phyloP scores from a whole-genome alignment of 2,329 filamentous ascomycete species.

The Knufia fluminis region DNA sequence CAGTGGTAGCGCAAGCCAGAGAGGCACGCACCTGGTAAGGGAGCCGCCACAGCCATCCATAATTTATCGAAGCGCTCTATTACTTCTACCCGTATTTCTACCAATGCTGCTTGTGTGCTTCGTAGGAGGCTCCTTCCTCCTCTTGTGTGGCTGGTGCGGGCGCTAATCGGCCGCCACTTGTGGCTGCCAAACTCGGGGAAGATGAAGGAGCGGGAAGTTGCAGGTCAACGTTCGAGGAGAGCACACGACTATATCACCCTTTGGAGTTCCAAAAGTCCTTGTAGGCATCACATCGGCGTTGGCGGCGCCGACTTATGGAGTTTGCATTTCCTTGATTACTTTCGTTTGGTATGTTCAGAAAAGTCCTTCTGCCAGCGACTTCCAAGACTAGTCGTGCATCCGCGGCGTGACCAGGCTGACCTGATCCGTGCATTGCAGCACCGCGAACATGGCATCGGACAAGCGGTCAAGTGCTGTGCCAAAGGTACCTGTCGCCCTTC shows the following conservation, averaged over 20 bases:
- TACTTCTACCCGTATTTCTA: no score
- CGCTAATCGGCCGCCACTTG: no score
- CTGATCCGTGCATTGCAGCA: not conserved
- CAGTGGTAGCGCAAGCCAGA: no score
- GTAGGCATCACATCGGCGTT: constrained; percentile 4
- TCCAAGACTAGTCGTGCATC: not conserved
- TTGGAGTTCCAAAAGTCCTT: not conserved
- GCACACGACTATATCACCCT: not conserved
- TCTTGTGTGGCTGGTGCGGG: no score
- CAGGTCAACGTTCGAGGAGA: not conserved
- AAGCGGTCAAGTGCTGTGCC: constrained; percentile 48
- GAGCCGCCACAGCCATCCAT: no score
- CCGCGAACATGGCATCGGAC: constrained; percentile 33
- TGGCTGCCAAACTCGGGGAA: no score
- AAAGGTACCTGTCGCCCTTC: constrained; percentile 42
- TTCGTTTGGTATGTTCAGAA: not conserved
- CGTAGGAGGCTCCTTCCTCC: no score
- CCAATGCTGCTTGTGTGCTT: no score
- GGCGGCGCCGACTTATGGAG: not conserved
- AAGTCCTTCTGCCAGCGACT: not conserved
- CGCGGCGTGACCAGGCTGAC: not conserved
- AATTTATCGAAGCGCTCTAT: no score
- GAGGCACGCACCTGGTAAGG: no score
- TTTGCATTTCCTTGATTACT: not conserved
- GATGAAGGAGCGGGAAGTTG: not conserved